These are phyloP conservation scores for Trichosporon faecale DNA, from an alignment of 1,284 basidiomycete species.

Conservation along the genomic window DNA sequence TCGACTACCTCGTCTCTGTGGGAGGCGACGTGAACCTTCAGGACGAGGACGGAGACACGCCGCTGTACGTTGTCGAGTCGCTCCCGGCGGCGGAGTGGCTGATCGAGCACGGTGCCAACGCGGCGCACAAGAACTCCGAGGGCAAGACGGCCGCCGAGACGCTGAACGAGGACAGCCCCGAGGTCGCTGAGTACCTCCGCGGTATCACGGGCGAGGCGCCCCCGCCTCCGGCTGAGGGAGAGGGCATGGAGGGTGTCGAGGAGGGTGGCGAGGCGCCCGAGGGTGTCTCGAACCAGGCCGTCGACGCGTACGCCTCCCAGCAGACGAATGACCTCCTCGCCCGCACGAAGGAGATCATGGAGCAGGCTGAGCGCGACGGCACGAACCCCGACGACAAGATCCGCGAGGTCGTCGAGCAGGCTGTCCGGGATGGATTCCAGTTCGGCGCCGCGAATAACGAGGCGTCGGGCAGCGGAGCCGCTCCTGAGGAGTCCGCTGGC, in stretches of 20 bases:
- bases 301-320: slow-evolving; percentile 65
- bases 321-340: slow-evolving; percentile 68
- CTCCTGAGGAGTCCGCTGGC: slow-evolving; percentile 2
- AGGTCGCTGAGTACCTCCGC: slow-evolving; percentile 67
- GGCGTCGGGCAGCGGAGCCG: neutral
- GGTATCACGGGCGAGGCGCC: slow-evolving; percentile 51
- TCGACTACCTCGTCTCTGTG: slow-evolving; percentile 71
- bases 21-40: slow-evolving; percentile 83
- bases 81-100: slow-evolving; percentile 73
- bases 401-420: slow-evolving; percentile 44
- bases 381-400: slow-evolving; percentile 46
- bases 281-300: slow-evolving; percentile 64
- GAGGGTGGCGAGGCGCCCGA: slow-evolving; percentile 1
- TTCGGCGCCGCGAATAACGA: slow-evolving; percentile 26
- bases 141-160: slow-evolving; percentile 72
- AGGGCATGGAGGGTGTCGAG: slow-evolving; percentile 4
- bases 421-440: slow-evolving; percentile 40
- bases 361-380: slow-evolving; percentile 43
- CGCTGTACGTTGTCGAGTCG: slow-evolving; percentile 83
- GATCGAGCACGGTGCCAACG: slow-evolving; percentile 72
- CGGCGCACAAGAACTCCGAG: slow-evolving; percentile 64
- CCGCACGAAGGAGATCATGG: slow-evolving; percentile 60
- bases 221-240: neutral
- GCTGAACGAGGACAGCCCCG: slow-evolving; percentile 73
- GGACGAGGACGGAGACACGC: slow-evolving; percentile 85